Base-by-base conservation (phyloP, 164 flowering plant genomes). In the Vitis labrusca region DNA sequence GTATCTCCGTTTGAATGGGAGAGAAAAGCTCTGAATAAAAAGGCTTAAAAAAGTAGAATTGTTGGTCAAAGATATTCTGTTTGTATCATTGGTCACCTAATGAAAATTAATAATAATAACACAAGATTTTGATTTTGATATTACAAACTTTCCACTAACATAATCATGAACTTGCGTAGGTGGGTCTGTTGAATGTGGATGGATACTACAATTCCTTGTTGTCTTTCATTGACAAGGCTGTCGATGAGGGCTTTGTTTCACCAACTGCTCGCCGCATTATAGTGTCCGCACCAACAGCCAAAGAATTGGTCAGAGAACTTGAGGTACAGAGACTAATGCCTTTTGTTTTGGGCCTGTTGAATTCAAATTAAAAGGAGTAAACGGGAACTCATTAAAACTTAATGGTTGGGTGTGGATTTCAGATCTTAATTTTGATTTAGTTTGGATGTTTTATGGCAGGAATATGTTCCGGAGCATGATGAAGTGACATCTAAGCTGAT, bases 171-270 rank as follows among this genome's bases (percentile, higher is more conserved):
- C 19, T 63, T 68, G 23, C 71, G 77, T 84, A 94, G 98, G 98
- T 94, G 77, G 98, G 98, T 37, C 87, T 94, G 10, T 76, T 94
- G 85, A 94, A 94, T 78, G 97, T 94, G 27, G 98, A 92, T 68
- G 98, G 95, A 16, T 94, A 68, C 76, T 94, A 91, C 71, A 82
- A 91, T 72, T 85, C 97, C 3, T 79, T 94, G 74, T 76, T 92
- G 71, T 81, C 83, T 59, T 94, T 94, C 79, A 77, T 92, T 13
- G 98, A 94, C 59, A 85, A 92, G 86, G 98, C 97, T 66, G 92
- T 92, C 29, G 97, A 92, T 73, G 98, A 94, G 87, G 97, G 95
- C 78, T 94, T 94, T 71, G 82, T 94, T 15, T 86, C 97, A 0
- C 85, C 91, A 14, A 80, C 79, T 14, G 97, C 97, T 12, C 94